phyloP scores from a whole-genome alignment of 2,329 filamentous ascomycete genomes.

The Hymenoscyphus linearis region DNA sequence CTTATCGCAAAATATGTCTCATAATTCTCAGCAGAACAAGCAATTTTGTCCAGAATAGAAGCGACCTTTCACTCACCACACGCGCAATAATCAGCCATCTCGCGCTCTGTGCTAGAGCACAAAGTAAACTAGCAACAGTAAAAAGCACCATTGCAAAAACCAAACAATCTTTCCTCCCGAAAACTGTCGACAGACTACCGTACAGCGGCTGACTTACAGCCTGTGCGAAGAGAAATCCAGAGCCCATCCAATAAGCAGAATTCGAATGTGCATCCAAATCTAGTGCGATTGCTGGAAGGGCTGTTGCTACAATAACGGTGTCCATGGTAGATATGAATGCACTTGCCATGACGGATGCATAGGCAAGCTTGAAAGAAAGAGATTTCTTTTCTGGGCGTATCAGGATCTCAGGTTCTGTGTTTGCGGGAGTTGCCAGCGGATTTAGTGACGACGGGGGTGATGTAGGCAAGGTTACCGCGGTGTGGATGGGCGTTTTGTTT shows the following conservation, averaged over 20 bases:
- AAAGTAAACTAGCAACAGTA: conserved; percentile 14
- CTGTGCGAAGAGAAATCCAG: conserved; percentile 18
- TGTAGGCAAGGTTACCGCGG: neutral
- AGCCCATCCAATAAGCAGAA: conserved; percentile 17
- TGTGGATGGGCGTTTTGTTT: neutral
- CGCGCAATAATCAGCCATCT: conserved; percentile 13
- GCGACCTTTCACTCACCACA: conserved; percentile 9
- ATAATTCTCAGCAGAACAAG: neutral
- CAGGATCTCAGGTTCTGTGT: neutral
- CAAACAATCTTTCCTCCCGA: conserved; percentile 14
- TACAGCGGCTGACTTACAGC: conserved; percentile 17
- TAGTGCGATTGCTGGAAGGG: conserved; percentile 16
- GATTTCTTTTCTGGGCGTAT: conserved; percentile 7
- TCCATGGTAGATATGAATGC: conserved; percentile 16
- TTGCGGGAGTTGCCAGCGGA: neutral
- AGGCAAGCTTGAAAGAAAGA: conserved; percentile 11
- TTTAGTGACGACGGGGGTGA: neutral
- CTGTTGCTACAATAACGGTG: conserved; percentile 15
- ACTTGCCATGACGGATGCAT: conserved; percentile 11
- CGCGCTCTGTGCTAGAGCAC: conserved; percentile 13
- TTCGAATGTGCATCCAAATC: conserved; percentile 12
- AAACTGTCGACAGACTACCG: conserved; percentile 11
- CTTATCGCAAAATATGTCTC: neutral
- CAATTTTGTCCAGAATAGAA: neutral
- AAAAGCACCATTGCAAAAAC: conserved; percentile 14